phyloP scores from a whole-genome alignment of 441 rosid genomes.

The Erodium trifolium region DNA sequence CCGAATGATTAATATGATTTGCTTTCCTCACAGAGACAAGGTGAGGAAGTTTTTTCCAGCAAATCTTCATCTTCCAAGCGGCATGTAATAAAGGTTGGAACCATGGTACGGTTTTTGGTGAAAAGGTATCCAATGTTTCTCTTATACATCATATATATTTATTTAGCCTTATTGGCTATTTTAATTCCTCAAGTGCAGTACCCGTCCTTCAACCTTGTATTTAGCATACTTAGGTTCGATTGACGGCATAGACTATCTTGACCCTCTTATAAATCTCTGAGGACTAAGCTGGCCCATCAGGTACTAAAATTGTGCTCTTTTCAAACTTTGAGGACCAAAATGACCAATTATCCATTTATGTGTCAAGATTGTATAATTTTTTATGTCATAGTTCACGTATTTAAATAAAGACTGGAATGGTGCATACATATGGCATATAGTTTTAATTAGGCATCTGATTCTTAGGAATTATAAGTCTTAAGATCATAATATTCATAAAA shows the following conservation, averaged over 20 bases:
- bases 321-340: too few species aligned
- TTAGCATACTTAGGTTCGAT: too few species aligned
- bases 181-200: background rate
- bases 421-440: background rate
- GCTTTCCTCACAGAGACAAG: constrained; percentile 36
- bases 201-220: too few species aligned
- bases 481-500: too few species aligned
- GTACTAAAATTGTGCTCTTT: too few species aligned
- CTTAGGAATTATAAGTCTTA: background rate
- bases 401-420: background rate
- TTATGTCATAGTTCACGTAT: background rate
- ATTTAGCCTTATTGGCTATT: background rate
- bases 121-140: constrained; percentile 39
- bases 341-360: background rate
- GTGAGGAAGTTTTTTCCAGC: constrained; percentile 47
- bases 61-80: constrained; percentile 34
- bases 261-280: too few species aligned
- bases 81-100: constrained; percentile 58
- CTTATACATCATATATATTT: too few species aligned
- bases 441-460: background rate
- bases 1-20: background rate
- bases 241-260: too few species aligned
- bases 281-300: too few species aligned
- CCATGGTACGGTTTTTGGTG: constrained; percentile 55
- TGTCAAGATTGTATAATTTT: background rate